These are phyloP conservation scores for Penicillium sp. DNA, from an alignment of 2,329 filamentous ascomycete genomes.

Conservation along the genomic window DNA sequence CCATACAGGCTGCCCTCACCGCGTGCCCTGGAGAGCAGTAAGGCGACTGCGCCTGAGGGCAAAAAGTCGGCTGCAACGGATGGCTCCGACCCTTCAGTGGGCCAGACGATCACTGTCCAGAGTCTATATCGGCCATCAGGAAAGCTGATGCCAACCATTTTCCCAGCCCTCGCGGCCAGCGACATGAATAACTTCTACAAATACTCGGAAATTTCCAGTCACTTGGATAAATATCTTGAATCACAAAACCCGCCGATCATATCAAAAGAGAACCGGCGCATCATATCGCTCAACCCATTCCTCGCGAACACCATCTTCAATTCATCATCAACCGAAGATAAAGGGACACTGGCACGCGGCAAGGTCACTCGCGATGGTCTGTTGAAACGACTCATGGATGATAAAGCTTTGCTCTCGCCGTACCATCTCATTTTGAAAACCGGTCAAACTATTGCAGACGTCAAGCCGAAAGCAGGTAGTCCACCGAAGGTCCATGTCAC, in stretches of 20 bases:
- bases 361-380: conserved; percentile 60
- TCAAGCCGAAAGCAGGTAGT: conserved; percentile 61
- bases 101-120: conserved; percentile 47
- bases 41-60: conserved; percentile 26
- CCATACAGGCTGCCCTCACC: conserved; percentile 63
- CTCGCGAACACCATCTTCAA: conserved; percentile 62
- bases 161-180: conserved; percentile 45
- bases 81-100: conserved; percentile 41
- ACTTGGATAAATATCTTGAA: conserved; percentile 58
- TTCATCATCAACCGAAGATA: conserved; percentile 52
- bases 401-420: conserved; percentile 48
- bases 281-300: conserved; percentile 61
- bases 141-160: conserved; percentile 57
- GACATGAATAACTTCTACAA: conserved; percentile 57
- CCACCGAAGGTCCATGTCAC: conserved; percentile 59
- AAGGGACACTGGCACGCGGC: conserved; percentile 56
- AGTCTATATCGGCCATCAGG: conserved; percentile 57
- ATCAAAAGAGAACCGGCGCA: conserved; percentile 57
- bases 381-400: conserved; percentile 56
- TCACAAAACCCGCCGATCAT: conserved; percentile 53
- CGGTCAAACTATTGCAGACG: conserved; percentile 37
- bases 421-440: conserved; percentile 56
- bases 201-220: conserved; percentile 56
- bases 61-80: conserved; percentile 27
- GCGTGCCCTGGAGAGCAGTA: conserved; percentile 46